Evolutionary conservation across 129 eudicot species (phyloP).

Genomic region (Saussurea involucrata): DNA sequence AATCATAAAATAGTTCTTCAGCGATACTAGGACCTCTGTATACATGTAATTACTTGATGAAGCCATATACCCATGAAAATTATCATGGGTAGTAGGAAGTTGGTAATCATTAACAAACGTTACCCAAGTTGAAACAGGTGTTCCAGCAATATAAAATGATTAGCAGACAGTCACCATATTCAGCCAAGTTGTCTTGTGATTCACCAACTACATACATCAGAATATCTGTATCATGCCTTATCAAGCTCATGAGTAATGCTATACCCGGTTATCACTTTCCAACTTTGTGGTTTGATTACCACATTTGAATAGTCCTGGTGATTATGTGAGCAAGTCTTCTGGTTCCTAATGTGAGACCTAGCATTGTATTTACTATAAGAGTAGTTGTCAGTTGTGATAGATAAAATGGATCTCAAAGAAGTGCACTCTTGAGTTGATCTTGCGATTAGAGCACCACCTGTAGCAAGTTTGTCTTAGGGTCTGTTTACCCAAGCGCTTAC

Average conservation of each 20-base stretch:
- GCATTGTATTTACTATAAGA: neutral
- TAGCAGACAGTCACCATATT: neutral
- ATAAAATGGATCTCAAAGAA: neutral
- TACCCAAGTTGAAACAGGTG: neutral
- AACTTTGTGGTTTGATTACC: neutral
- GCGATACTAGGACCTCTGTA: neutral
- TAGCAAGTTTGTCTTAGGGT: neutral
- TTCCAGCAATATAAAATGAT: neutral
- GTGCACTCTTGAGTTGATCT: neutral
- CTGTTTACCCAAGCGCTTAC: too few relatives aligned
- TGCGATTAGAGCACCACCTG: neutral
- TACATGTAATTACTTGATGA: neutral
- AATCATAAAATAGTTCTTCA: neutral
- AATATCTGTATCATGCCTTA: neutral
- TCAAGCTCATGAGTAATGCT: neutral
- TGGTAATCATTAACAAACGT: neutral
- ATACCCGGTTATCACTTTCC: neutral
- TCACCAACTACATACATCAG: neutral
- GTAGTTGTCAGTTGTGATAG: neutral
- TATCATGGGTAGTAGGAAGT: slow-evolving; percentile 5
- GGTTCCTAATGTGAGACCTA: neutral
- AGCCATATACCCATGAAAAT: too few relatives aligned
- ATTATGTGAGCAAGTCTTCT: neutral
- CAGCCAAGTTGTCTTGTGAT: neutral
- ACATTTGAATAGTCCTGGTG: too few relatives aligned